These are phyloP conservation scores for Talaromyces nanjingensis DNA, from an alignment of 495 filamentous ascomycete genomes.

Conservation along the genomic window DNA sequence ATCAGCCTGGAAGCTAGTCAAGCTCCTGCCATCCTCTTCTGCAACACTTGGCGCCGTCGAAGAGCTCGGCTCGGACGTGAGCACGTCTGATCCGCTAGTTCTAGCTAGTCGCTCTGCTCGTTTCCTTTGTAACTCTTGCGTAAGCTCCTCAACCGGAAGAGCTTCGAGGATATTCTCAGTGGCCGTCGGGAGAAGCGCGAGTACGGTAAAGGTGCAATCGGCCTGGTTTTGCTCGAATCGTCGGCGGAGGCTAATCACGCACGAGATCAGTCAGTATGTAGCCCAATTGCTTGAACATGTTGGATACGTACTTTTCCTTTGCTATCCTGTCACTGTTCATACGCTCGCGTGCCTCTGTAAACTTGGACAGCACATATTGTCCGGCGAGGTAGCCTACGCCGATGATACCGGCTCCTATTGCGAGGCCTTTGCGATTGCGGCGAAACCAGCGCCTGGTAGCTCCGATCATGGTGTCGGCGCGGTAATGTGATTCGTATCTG, in stretches of 20 bases:
- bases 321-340: conserved; percentile 94
- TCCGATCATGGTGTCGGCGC: conserved; percentile 57
- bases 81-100: conserved; percentile 41
- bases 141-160: conserved; percentile 81
- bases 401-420: conserved; percentile 76
- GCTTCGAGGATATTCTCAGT: conserved; percentile 82
- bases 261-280: conserved; percentile 11
- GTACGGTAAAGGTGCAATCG: conserved; percentile 96
- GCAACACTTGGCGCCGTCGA: conserved; percentile 63
- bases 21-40: conserved; percentile 75
- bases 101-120: conserved; percentile 69
- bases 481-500: background rate
- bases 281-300: background rate
- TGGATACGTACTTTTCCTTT: conserved; percentile 73
- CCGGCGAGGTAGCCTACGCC: conserved; percentile 88
- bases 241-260: conserved; percentile 65
- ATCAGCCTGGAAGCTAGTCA: conserved; percentile 69
- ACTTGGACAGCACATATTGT: conserved; percentile 84
- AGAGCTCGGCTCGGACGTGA: conserved; percentile 57
- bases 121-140: conserved; percentile 87
- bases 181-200: conserved; percentile 87
- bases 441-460: conserved; percentile 80
- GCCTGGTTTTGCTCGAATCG: conserved; percentile 98
- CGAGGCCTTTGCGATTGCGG: conserved; percentile 84
- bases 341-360: conserved; percentile 86